Evolutionary conservation across 352 stramenopile genomes (phyloP), one percentile per base, ranked within the genome.

Genomic region (Pythium diclinum): DNA sequence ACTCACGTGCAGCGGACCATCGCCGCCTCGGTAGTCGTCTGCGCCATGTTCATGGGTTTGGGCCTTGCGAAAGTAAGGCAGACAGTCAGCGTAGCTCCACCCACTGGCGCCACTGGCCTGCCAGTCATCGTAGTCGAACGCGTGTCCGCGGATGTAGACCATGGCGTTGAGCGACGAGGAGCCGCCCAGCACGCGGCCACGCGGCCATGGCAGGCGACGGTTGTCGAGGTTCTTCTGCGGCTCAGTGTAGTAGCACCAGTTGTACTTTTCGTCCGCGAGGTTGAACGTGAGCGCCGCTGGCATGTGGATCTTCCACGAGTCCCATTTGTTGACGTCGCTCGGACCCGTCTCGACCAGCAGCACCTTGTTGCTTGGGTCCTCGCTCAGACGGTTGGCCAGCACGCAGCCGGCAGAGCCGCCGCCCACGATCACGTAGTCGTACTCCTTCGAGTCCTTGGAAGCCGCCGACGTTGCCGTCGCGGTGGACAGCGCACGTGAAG

Each of bases 371-470:
- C 47, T 74, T 16, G 82, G 72, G 60, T 97, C 77, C 19, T 91
- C 88, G 16, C 72, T 95, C 38, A 98, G 74, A 21, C 86, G 80
- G 68, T 94, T 97, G 46, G 94, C 94, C 30, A 98, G 74, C 53
- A 98, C 86, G 61, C 89, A 97, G 36, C 94, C 92, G 16, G 91
- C 92, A 0, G 89, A 95, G 30, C 94, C 94, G 19, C 74, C 91
- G 59, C 94, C 94, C 19, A 98, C 88, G 57, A 98, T 89, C 46
- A 98, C 90, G 73, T 97, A 98, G 77, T 98, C 92, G 74, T 85
- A 93, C 61, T 88, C 79, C 33, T 64, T 65, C 33, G 55, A 53
- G 25, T 28, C 25, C 25, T 28, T 28, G 25, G 25, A 28, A 3
- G 25, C 25, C 21, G 36, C 55, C 14, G 55, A 23, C 28, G 54